Percentiles rank a stretch among this genome's conserved stretches.
Conservation (phyloP, 371 early-diverging fungal genomes). For the Mucor lusitanicus region DNA sequence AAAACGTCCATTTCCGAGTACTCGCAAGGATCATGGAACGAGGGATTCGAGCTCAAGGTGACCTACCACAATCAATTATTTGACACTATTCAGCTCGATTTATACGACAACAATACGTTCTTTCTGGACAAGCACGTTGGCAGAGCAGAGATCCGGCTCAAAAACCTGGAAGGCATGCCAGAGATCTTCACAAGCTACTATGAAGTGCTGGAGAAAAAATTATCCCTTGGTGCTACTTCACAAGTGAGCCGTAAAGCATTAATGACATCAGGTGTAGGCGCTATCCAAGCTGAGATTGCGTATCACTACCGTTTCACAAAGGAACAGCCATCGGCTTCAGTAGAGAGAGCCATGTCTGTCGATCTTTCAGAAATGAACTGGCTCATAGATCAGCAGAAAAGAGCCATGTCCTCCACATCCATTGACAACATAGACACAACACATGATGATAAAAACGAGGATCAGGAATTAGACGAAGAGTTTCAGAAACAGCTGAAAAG, state of each 20-base stretch:
- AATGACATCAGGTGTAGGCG: conserved; percentile 65
- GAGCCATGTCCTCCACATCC: conserved; percentile 5
- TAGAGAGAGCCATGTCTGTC: not conserved
- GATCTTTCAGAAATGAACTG: conserved; percentile 20
- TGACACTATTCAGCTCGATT: conserved; percentile 66
- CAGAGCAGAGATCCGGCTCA: conserved; percentile 68
- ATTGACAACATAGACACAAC: not conserved
- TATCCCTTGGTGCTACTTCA: conserved; percentile 60
- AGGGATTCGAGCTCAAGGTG: conserved; percentile 72
- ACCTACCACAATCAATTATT: conserved; percentile 77
- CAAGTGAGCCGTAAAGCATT: conserved; percentile 53
- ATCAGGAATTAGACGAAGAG: conserved; percentile 27
- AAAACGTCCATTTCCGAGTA: conserved; percentile 64
- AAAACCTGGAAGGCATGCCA: conserved; percentile 65
- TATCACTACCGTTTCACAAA: conserved; percentile 47
- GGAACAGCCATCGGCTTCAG: not conserved
- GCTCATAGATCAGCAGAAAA: conserved; percentile 34
- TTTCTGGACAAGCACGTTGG: conserved; percentile 70
- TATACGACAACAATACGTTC: conserved; percentile 62
- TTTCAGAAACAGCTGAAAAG: conserved; percentile 27
- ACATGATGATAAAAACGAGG: not conserved
- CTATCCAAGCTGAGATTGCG: conserved; percentile 65
- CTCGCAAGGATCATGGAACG: conserved; percentile 67
- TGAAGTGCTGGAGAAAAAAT: conserved; percentile 68
- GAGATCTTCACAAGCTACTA: conserved; percentile 71